Percentiles rank a stretch among this genome's conserved stretches.
Conservation (phyloP, 1,284 basidiomycete genomes). For the Rhodotorula mucilaginosa region DNA sequence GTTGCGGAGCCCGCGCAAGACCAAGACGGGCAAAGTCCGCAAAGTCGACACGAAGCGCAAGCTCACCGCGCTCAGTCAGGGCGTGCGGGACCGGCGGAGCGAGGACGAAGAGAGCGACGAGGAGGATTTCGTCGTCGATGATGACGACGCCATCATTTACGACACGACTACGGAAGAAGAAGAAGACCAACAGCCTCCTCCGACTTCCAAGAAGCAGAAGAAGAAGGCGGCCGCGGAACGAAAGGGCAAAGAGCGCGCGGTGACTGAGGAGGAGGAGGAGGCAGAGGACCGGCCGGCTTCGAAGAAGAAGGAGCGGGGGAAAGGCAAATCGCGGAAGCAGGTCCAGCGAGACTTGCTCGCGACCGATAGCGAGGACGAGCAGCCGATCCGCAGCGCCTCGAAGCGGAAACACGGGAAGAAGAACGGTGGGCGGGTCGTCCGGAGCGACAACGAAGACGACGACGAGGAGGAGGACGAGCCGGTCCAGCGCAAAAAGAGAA, state of each 20-base stretch:
- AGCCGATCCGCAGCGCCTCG: neutral
- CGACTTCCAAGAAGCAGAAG: neutral
- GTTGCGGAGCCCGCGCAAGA: neutral
- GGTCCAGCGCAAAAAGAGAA: constrained; percentile 2
- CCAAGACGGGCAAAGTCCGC: neutral
- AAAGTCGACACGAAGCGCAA: constrained; percentile 1
- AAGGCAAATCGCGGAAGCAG: constrained; percentile 2
- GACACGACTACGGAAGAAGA: constrained; percentile 17
- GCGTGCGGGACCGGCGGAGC: constrained; percentile 3
- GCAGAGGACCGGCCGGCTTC: neutral
- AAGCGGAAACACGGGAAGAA: constrained; percentile 3
- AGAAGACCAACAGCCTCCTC: neutral
- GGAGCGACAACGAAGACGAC: neutral
- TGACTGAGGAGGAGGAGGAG: neutral
- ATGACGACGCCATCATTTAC: constrained; percentile 13
- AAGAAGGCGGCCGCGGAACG: neutral
- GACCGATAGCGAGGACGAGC: neutral
- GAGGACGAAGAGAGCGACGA: constrained; percentile 12
- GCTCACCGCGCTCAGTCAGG: constrained; percentile 9
- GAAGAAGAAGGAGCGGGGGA: neutral
- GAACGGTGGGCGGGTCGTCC: neutral
- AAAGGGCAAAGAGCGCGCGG: constrained; percentile 1
- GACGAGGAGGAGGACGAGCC: neutral
- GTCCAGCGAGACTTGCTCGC: constrained; percentile 1
- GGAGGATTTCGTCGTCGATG: constrained; percentile 16